phyloP scores from a whole-genome alignment of 805 yeast genomes.

The Osmozyma mogii region DNA sequence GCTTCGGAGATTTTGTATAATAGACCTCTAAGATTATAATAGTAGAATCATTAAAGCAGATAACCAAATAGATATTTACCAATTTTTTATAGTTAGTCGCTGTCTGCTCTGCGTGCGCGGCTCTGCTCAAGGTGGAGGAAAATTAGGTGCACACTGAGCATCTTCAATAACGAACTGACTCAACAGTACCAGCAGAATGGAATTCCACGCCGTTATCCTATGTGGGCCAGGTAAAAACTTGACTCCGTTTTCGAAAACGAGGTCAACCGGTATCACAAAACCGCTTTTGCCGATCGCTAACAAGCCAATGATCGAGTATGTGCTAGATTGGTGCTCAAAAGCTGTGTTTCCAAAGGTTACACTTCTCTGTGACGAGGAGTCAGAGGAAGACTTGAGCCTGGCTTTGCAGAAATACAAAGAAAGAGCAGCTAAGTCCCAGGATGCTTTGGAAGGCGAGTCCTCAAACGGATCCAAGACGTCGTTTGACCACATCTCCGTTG shows the following conservation, averaged over 20 bases:
- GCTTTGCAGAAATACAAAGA: conserved; percentile 42
- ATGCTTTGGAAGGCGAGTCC: conserved; percentile 9
- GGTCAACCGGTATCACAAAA: conserved; percentile 65
- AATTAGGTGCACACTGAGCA: conserved; percentile 1
- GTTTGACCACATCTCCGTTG: conserved; percentile 15
- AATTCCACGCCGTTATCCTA: conserved; percentile 81
- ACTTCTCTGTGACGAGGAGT: conserved; percentile 47
- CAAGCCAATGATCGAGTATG: conserved; percentile 79
- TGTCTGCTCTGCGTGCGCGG: background rate
- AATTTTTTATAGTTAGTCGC: too few relatives aligned
- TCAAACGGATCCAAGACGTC: conserved; percentile 7
- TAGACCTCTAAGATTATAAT: too few relatives aligned
- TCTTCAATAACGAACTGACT: conserved; percentile 7
- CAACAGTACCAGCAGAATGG: conserved; percentile 45
- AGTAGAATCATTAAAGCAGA: too few relatives aligned
- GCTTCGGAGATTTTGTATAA: too few relatives aligned
- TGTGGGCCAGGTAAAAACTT: conserved; percentile 80
- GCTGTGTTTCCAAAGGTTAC: conserved; percentile 71
- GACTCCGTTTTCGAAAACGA: conserved; percentile 59
- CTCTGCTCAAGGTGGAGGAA: conserved; percentile 1
- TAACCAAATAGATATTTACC: too few relatives aligned
- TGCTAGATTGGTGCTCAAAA: conserved; percentile 85
- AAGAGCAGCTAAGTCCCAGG: conserved; percentile 21
- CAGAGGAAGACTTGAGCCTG: conserved; percentile 37
- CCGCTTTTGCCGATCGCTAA: conserved; percentile 88